phyloP scores from a whole-genome alignment of 1,284 basidiomycete species.

The Apiotrichum veenhuisii region DNA sequence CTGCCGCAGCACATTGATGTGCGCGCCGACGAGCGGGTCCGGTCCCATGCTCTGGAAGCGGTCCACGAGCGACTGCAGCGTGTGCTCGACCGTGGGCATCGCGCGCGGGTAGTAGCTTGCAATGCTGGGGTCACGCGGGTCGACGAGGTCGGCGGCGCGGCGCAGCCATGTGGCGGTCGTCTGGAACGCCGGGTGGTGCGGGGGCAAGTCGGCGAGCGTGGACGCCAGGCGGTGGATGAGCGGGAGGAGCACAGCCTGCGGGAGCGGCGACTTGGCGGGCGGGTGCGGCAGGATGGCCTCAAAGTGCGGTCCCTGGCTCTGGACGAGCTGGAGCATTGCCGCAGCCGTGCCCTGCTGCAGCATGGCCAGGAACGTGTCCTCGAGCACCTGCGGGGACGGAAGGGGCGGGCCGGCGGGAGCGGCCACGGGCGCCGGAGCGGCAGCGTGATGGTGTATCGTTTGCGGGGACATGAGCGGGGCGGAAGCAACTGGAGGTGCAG shows the following conservation, averaged over 20 bases:
- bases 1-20: slow-evolving; percentile 7
- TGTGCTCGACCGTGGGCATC: slow-evolving; percentile 4
- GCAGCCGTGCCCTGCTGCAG: slow-evolving; percentile 18
- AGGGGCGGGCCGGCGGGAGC: background rate
- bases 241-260: slow-evolving; percentile 38
- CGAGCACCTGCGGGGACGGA: slow-evolving; percentile 16
- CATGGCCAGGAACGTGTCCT: slow-evolving; percentile 33
- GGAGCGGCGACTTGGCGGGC: slow-evolving; percentile 21
- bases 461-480: background rate
- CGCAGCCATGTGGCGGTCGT: slow-evolving; percentile 27
- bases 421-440: background rate
- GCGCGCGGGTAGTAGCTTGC: slow-evolving; percentile 17
- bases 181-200: slow-evolving; percentile 23
- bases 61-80: background rate
- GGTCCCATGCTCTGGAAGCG: background rate
- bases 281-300: slow-evolving; percentile 21
- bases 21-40: slow-evolving; percentile 10
- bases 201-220: slow-evolving; percentile 26
- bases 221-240: slow-evolving; percentile 36
- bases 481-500: background rate
- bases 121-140: slow-evolving; percentile 21
- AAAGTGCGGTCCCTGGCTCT: slow-evolving; percentile 19
- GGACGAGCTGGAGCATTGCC: slow-evolving; percentile 27
- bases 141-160: slow-evolving; percentile 24
- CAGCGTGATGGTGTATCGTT: slow-evolving; percentile 3